Conservation (phyloP, 225 moss, liverwort and hornwort species). For the Sphagnum tenellum region DNA sequence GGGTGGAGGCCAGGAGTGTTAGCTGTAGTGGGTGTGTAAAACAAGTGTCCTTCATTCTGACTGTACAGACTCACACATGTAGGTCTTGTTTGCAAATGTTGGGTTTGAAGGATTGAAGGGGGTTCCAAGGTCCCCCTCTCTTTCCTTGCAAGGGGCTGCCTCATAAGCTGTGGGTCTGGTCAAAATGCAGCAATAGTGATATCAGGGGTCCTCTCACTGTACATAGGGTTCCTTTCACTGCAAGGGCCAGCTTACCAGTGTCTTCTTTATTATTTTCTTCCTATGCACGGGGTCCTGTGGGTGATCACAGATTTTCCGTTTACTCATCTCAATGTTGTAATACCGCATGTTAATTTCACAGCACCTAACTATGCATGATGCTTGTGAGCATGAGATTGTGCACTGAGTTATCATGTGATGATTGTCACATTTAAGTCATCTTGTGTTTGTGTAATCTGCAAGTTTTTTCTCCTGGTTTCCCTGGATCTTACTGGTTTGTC, state of each 20-base stretch:
- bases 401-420: too few species aligned
- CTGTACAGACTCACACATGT: constrained; percentile 98
- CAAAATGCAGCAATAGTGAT: constrained; percentile 40
- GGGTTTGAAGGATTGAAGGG: constrained; percentile 65
- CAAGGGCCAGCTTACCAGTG: constrained; percentile 63
- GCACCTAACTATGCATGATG: constrained; percentile 1
- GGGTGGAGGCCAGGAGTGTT: constrained; percentile 65
- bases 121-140: constrained; percentile 33
- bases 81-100: constrained; percentile 78
- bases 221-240: constrained; percentile 66
- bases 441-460: too few species aligned
- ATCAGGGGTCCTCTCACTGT: constrained; percentile 79
- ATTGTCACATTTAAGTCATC: too few species aligned
- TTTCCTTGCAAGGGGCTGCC: constrained; percentile 43
- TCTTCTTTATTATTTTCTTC: constrained; percentile 40
- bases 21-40: constrained; percentile 97
- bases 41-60: constrained; percentile 89
- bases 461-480: too few species aligned
- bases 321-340: constrained; percentile 26
- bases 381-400: too few species aligned
- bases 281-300: constrained; percentile 21
- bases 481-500: too few species aligned
- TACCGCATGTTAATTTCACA: constrained; percentile 2
- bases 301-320: constrained; percentile 43
- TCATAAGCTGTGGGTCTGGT: constrained; percentile 21